Base-by-base conservation (phyloP, 306 rosid species). In the Alnus rubra region DNA sequence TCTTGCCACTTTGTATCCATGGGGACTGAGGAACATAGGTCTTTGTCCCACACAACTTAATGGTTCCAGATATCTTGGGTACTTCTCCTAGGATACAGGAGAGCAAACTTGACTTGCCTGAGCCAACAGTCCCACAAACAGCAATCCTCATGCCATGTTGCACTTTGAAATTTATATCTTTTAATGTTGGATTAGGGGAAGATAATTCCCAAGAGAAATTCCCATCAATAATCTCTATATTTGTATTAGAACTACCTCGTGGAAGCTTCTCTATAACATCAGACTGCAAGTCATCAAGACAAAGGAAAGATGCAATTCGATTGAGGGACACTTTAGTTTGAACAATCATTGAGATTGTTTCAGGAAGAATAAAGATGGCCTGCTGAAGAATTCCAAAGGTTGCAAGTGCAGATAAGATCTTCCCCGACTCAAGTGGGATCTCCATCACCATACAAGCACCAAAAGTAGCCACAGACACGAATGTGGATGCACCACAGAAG, bases 91-190 rank as follows among this genome's bases (percentile, higher is more conserved):
- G 45, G 1, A 64, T 64, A 64, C 70, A 64, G 9, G 70, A 64
- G 13, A 76, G 79, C 37, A 76, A 51, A 56, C 79, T 76, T 33
- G 73, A 76, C 79, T 76, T 64, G 8, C 79, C 73, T 30, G 79
- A 64, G 28, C 73, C 73, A 51, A 76, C 74, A 67, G 64, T 51
- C 28, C 80, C 55, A 19, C 67, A 67, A 64, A 62, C 8, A 45
- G 72, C 69, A 19, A 42, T 42, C 51, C 56, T 42, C 69, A 74
- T 58, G 11, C 69, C 59, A 1, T 9, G 12, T 30, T 23, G 9
- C 70, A 64, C 12, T 64, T 64, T 6, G 0, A 64, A 15, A 35
- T 35, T 64, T 33, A 64, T 64, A 0, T 64, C 70, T 64, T 64
- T 64, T 37, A 64, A 64, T 7, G 70, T 64, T 7, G 23, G 35